Conservation (phyloP, 1,284 basidiomycete species). For the Schizophyllum commune region DNA sequence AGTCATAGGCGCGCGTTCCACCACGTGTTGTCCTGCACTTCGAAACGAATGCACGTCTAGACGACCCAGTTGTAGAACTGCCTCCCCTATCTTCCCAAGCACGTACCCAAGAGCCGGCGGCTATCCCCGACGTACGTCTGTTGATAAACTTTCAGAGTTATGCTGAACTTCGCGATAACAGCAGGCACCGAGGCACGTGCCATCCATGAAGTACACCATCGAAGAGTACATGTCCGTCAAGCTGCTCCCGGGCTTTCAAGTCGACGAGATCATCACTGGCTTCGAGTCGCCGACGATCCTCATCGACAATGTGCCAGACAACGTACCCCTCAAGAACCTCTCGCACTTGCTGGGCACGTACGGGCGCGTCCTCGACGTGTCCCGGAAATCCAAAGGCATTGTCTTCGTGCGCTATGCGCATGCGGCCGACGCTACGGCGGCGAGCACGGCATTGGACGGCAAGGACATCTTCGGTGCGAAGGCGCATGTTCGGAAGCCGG, state of each 20-base stretch:
- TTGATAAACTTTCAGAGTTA: no score
- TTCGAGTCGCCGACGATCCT: conserved; percentile 38
- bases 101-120: no score
- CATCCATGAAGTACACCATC: conserved; percentile 15
- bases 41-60: not conserved
- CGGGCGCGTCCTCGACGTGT: conserved; percentile 37
- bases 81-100: no score
- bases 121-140: no score
- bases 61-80: conserved; percentile 1
- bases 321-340: conserved; percentile 20
- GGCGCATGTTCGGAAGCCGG: not conserved
- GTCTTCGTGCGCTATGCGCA: conserved; percentile 35
- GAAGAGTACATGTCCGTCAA: conserved; percentile 34
- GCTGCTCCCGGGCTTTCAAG: conserved; percentile 33
- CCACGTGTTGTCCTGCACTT: not conserved
- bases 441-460: conserved; percentile 38
- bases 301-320: conserved; percentile 28
- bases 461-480: conserved; percentile 12
- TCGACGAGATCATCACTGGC: conserved; percentile 34
- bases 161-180: not conserved
- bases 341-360: conserved; percentile 26
- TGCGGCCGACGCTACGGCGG: conserved; percentile 39
- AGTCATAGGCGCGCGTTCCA: not conserved
- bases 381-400: conserved; percentile 11
- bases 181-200: conserved; percentile 1